phyloP scores from a whole-genome alignment of 2,329 filamentous ascomycete species.

The Aspergillus sp. region DNA sequence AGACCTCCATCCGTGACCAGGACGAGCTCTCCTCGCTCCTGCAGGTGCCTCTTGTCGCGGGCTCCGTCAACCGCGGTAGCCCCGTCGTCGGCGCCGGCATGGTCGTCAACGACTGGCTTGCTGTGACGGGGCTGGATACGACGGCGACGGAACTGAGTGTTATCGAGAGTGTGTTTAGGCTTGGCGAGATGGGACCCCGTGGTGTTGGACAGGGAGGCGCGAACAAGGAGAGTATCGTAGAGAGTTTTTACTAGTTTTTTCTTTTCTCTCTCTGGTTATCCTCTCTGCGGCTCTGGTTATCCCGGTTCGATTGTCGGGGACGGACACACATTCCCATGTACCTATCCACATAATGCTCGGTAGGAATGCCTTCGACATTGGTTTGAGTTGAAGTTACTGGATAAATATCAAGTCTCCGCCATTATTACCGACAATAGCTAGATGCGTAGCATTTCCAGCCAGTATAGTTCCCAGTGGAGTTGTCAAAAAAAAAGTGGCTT shows the following conservation, averaged over 20 bases:
- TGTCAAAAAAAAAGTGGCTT: too few relatives aligned
- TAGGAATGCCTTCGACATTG: background rate
- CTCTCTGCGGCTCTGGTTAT: background rate
- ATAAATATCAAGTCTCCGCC: background rate
- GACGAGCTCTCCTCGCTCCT: constrained; percentile 92
- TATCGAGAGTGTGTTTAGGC: constrained; percentile 91
- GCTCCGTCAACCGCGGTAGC: constrained; percentile 88
- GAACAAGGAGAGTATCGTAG: constrained; percentile 98
- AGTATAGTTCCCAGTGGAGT: background rate
- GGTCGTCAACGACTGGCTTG: constrained; percentile 98
- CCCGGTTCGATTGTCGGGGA: background rate
- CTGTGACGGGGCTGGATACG: constrained; percentile 89
- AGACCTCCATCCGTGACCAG: constrained; percentile 96
- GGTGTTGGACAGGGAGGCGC: constrained; percentile 59
- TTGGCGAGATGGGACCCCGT: constrained; percentile 76
- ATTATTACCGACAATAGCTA: background rate
- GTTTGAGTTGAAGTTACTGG: background rate
- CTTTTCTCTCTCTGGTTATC: constrained; percentile 4
- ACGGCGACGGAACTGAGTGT: constrained; percentile 98
- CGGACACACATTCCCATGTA: background rate
- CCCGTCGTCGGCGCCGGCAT: constrained; percentile 95
- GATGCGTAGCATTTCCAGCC: background rate
- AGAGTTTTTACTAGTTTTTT: constrained; percentile 82
- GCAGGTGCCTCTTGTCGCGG: constrained; percentile 93
- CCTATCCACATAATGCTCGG: background rate